These are phyloP conservation scores for Physcomitrium patens DNA, from an alignment of 225 moss, liverwort and hornwort genomes.

Conservation along the genomic window DNA sequence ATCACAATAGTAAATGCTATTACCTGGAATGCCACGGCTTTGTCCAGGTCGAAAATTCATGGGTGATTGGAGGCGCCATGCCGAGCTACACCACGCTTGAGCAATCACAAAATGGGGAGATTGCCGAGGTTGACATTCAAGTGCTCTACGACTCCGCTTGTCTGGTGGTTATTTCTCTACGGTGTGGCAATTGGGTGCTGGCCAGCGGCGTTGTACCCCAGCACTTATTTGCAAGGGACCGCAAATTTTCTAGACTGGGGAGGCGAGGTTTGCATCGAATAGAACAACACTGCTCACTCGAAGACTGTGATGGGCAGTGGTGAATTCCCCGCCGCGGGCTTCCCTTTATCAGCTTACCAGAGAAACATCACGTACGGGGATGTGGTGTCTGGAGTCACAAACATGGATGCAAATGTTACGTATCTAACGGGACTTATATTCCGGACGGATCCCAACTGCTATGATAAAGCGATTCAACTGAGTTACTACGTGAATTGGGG, in stretches of 20 bases:
- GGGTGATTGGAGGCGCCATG: constrained; percentile 37
- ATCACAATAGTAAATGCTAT: constrained; percentile 20
- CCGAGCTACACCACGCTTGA: no score
- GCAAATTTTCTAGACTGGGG: constrained; percentile 28
- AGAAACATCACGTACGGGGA: constrained; percentile 11
- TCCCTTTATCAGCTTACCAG: constrained; percentile 28
- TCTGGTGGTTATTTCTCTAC: constrained; percentile 21
- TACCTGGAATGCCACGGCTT: constrained; percentile 19
- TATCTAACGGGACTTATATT: no score
- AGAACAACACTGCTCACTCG: background rate
- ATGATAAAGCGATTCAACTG: no score
- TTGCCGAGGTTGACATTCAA: background rate
- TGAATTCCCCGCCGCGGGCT: constrained; percentile 25
- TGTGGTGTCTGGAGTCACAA: no score
- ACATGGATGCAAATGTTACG: constrained; percentile 9
- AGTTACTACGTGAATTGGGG: no score
- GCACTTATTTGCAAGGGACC: background rate
- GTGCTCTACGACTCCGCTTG: background rate
- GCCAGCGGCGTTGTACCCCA: constrained; percentile 17
- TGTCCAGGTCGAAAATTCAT: constrained; percentile 14
- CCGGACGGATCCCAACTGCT: no score
- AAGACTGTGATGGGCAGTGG: constrained; percentile 33
- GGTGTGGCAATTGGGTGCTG: constrained; percentile 26
- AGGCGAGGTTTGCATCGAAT: background rate
- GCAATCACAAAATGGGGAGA: no score